Percentiles rank a stretch among this genome's conserved stretches.
These are phyloP conservation scores for Venturia nashicola DNA, from an alignment of 2,329 filamentous ascomycete genomes.

Conservation along the genomic window DNA sequence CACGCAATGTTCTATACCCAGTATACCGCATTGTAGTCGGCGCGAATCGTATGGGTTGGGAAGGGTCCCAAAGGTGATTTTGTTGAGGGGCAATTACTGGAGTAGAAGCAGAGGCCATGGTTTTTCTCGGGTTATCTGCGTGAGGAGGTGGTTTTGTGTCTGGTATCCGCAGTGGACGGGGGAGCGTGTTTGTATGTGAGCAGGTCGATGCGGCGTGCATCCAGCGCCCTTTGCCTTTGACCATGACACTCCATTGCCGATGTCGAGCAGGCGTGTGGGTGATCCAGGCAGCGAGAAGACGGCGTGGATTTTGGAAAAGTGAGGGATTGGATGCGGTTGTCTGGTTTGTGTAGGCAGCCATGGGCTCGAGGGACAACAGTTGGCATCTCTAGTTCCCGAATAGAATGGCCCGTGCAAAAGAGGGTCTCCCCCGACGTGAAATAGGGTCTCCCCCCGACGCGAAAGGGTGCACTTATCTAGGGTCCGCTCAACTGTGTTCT, in stretches of 20 bases:
- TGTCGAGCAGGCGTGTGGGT: neutral
- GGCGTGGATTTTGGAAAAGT: neutral
- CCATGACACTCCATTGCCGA: conserved; percentile 5
- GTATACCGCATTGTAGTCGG: neutral
- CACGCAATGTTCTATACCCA: neutral
- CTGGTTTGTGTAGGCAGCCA: conserved; percentile 1
- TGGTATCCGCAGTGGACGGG: neutral
- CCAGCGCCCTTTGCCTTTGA: conserved; percentile 2
- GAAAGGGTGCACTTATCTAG: too few species aligned
- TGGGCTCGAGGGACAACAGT: neutral
- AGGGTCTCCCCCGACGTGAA: neutral
- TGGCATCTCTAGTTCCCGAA: too few species aligned
- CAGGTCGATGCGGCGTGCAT: neutral
- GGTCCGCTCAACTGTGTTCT: too few species aligned
- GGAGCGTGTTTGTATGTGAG: neutral
- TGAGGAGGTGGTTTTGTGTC: neutral
- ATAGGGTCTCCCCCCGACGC: too few species aligned
- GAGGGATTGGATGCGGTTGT: neutral
- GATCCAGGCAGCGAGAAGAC: neutral
- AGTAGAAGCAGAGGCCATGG: neutral
- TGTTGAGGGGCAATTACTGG: neutral
- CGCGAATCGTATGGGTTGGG: neutral
- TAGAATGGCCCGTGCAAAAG: conserved; percentile 11
- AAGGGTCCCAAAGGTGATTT: neutral
- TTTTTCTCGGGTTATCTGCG: neutral